Conservation (phyloP, 257 asterid species). For the Lycium ferocissimum region DNA sequence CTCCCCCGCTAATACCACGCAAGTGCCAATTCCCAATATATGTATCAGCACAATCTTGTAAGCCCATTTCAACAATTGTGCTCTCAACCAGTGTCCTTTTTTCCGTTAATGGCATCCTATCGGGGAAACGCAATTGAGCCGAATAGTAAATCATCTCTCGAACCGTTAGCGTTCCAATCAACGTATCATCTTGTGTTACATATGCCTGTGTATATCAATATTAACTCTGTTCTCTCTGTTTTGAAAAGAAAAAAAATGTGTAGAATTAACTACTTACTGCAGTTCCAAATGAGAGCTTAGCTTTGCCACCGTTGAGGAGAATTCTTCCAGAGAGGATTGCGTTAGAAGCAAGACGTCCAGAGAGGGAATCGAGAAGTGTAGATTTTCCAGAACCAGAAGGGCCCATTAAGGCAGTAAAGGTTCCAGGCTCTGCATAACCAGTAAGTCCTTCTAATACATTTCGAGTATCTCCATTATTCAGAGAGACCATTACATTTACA, state of each 20-base stretch:
- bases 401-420: slow-evolving; percentile 95
- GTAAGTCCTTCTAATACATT: slow-evolving; percentile 76
- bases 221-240: background rate
- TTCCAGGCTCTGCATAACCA: slow-evolving; percentile 95
- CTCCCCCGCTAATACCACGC: slow-evolving; percentile 96
- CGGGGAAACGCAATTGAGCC: slow-evolving; percentile 84
- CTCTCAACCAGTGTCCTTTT: slow-evolving; percentile 82
- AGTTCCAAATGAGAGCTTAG: slow-evolving; percentile 86
- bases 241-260: too few species aligned
- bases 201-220: slow-evolving; percentile 60
- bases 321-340: slow-evolving; percentile 83
- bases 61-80: slow-evolving; percentile 94
- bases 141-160: slow-evolving; percentile 87
- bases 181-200: slow-evolving; percentile 94
- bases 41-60: slow-evolving; percentile 96
- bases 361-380: slow-evolving; percentile 85
- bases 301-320: slow-evolving; percentile 88
- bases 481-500: slow-evolving; percentile 78
- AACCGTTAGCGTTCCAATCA: slow-evolving; percentile 92
- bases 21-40: slow-evolving; percentile 96
- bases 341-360: slow-evolving; percentile 88
- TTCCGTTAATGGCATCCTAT: slow-evolving; percentile 78
- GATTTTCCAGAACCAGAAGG: slow-evolving; percentile 99
- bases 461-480: slow-evolving; percentile 77
- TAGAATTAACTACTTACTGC: slow-evolving; percentile 89